These are phyloP conservation scores for Stagonosporopsis chrysanthemi DNA, from an alignment of 2,329 filamentous ascomycete genomes.

Conservation along the genomic window DNA sequence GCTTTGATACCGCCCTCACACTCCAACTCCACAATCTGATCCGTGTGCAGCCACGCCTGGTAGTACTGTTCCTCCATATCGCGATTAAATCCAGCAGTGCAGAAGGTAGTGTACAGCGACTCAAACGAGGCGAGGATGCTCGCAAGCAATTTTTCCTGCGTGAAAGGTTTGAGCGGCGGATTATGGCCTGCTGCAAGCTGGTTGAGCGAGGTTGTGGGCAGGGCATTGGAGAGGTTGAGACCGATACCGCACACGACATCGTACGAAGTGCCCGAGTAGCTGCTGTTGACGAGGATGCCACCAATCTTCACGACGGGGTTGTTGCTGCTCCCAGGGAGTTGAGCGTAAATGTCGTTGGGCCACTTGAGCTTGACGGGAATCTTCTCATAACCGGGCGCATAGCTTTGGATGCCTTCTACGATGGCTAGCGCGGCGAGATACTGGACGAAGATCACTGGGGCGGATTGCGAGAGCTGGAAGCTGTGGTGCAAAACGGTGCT, in stretches of 20 bases:
- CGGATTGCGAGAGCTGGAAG: slow-evolving; percentile 71
- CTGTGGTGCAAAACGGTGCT: slow-evolving; percentile 88
- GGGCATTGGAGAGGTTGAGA: slow-evolving; percentile 82
- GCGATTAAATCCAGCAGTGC: slow-evolving; percentile 74
- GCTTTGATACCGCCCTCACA: slow-evolving; percentile 77
- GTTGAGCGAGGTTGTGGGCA: slow-evolving; percentile 86
- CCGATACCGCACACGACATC: slow-evolving; percentile 84
- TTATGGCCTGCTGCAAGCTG: slow-evolving; percentile 63
- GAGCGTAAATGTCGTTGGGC: slow-evolving; percentile 84
- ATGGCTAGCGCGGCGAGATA: slow-evolving; percentile 91
- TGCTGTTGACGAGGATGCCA: slow-evolving; percentile 89
- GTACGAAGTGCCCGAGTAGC: slow-evolving; percentile 78
- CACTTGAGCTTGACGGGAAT: slow-evolving; percentile 90
- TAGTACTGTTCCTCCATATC: slow-evolving; percentile 73
- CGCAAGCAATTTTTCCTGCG: slow-evolving; percentile 81
- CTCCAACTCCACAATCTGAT: slow-evolving; percentile 76
- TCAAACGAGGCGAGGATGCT: slow-evolving; percentile 82
- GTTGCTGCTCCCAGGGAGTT: slow-evolving; percentile 59
- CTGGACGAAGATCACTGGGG: slow-evolving; percentile 91
- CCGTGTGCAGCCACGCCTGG: slow-evolving; percentile 76
- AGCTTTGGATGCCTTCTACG: slow-evolving; percentile 80
- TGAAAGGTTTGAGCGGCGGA: slow-evolving; percentile 62
- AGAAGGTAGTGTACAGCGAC: slow-evolving; percentile 76
- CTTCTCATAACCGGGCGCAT: slow-evolving; percentile 76
- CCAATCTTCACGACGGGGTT: slow-evolving; percentile 82